Conservation (phyloP, 2,329 filamentous ascomycete species). For the Emydomyces testavorans region DNA sequence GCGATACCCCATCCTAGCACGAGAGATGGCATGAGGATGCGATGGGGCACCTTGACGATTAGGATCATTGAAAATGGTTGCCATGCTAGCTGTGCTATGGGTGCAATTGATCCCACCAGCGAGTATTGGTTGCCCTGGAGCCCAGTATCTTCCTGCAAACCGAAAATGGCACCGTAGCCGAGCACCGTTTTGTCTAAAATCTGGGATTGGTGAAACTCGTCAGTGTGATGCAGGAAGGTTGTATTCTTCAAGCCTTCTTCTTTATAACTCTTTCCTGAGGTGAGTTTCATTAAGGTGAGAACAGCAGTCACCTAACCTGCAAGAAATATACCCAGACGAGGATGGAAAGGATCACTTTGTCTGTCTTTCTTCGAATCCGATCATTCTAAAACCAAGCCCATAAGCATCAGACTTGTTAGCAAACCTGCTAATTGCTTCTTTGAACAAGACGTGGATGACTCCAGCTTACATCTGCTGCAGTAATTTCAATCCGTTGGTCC, state of each 20-base stretch:
- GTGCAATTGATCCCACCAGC: slow-evolving; percentile 45
- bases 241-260: not conserved
- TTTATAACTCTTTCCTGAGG: not conserved
- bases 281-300: not conserved
- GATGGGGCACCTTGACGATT: slow-evolving; percentile 50
- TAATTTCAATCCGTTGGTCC: slow-evolving; percentile 3
- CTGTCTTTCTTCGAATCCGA: slow-evolving; percentile 51
- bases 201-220: slow-evolving; percentile 8
- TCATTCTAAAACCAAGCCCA: slow-evolving; percentile 32
- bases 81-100: slow-evolving; percentile 51
- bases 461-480: slow-evolving; percentile 28
- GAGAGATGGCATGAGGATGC: slow-evolving; percentile 45
- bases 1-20: slow-evolving; percentile 41
- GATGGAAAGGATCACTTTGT: slow-evolving; percentile 44
- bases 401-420: not conserved
- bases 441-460: not conserved
- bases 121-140: slow-evolving; percentile 47
- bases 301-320: slow-evolving; percentile 21
- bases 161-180: slow-evolving; percentile 48
- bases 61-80: slow-evolving; percentile 49
- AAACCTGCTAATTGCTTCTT: not conserved
- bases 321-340: slow-evolving; percentile 39
- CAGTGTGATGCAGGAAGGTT: not conserved
- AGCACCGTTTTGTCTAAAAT: slow-evolving; percentile 50
- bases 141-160: slow-evolving; percentile 40